phyloP scores from a whole-genome alignment of 2,329 filamentous ascomycete species.

The Pyricularia grisea region DNA sequence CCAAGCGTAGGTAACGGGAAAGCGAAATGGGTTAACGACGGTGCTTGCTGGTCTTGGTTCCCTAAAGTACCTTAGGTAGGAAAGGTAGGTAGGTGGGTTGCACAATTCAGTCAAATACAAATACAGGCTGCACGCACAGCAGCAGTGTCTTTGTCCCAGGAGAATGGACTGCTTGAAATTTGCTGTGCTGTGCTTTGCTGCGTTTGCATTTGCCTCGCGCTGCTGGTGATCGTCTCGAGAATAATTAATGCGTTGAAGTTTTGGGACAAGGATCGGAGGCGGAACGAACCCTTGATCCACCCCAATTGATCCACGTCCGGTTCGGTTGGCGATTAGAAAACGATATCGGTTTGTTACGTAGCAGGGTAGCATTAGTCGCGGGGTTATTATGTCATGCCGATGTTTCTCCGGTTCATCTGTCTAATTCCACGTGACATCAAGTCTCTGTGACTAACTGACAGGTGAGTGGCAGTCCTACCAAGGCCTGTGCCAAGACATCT shows the following conservation, averaged over 20 bases:
- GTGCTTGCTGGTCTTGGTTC: not conserved
- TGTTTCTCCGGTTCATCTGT: not conserved
- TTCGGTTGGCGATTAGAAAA: not conserved
- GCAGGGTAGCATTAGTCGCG: not conserved
- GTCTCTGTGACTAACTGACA: not conserved
- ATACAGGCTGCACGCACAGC: not conserved
- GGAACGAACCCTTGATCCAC: not conserved
- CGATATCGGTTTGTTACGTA: not conserved
- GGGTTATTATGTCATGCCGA: not conserved
- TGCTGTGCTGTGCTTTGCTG: not conserved
- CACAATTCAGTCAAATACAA: not conserved
- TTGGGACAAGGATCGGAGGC: not conserved
- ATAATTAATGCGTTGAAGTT: not conserved
- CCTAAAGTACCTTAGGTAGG: too few species aligned
- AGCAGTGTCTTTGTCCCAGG: not conserved
- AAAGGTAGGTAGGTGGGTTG: not conserved
- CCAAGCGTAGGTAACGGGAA: not conserved
- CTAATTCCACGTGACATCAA: not conserved
- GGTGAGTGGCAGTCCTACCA: too few species aligned
- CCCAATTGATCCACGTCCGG: not conserved
- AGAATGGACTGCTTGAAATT: not conserved
- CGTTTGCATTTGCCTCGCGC: not conserved
- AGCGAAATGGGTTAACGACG: not conserved
- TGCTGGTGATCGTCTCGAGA: not conserved
- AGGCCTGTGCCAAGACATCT: too few species aligned